These are phyloP conservation scores for Protea cynaroides DNA, from an alignment of 164 flowering plant genomes.

Conservation along the genomic window DNA sequence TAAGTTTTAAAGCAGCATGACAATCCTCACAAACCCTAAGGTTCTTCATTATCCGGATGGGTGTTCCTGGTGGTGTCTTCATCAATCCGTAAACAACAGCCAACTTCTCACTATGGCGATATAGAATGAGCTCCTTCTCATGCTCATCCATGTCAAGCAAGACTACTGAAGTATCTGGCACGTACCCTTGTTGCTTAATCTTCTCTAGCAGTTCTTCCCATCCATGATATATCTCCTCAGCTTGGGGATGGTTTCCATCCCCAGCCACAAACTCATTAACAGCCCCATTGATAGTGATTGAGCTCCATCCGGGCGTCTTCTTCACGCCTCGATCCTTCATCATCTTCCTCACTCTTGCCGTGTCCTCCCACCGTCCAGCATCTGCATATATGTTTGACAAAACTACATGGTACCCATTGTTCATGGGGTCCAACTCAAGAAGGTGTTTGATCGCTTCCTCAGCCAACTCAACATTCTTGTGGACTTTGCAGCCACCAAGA, in stretches of 20 bases:
- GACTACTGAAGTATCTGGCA: constrained; percentile 49
- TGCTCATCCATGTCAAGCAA: constrained; percentile 49
- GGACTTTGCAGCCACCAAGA: constrained; percentile 62
- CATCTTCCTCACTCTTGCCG: constrained; percentile 45
- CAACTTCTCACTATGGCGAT: constrained; percentile 64
- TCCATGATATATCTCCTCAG: constrained; percentile 32
- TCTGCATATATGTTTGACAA: constrained; percentile 59
- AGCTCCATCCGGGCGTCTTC: constrained; percentile 62
- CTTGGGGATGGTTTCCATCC: constrained; percentile 43
- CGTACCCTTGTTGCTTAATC: constrained; percentile 48
- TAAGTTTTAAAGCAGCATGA: constrained; percentile 47
- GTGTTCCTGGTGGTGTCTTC: constrained; percentile 32
- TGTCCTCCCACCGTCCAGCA: constrained; percentile 52
- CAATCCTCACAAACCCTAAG: constrained; percentile 66
- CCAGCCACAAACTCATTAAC: constrained; percentile 62
- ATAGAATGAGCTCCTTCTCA: constrained; percentile 41
- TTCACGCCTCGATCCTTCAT: constrained; percentile 51
- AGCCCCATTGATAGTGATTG: constrained; percentile 40
- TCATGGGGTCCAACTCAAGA: constrained; percentile 44
- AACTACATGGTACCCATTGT: constrained; percentile 60
- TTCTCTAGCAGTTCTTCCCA: constrained; percentile 40
- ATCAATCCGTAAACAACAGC: constrained; percentile 54
- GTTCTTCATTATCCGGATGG: constrained; percentile 64
- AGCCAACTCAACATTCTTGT: constrained; percentile 48
- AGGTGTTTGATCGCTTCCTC: constrained; percentile 56